Base-by-base conservation (phyloP, 192 early-diverging fungal genomes). In the Entomortierella chlamydospora region DNA sequence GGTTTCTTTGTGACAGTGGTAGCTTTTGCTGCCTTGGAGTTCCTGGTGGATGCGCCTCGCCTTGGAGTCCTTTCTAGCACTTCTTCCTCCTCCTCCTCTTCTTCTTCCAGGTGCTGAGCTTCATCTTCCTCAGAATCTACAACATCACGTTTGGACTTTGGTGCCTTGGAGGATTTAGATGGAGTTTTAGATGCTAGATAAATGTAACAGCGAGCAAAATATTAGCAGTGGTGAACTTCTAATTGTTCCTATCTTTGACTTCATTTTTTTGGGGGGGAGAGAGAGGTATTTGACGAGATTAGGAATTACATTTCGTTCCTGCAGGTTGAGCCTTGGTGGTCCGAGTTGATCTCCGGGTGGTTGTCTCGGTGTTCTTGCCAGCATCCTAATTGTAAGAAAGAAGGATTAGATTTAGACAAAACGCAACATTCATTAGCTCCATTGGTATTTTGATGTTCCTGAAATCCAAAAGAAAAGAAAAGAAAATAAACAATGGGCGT, bases 1-100 rank as follows among this genome's bases (percentile, higher is more conserved):
- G 81, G 89, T 11, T 88, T 85, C 71, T 88, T 92, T 57, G 45
- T 9, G 52, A 25, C 26, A 13, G 28, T 2, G 26, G 52, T 6
- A 17, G 52, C n/a, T 26, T 54, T 54, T 10, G 90, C 4, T 87
- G 84, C 71, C 86, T 92, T 57, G 33, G 34, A 26, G 51, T 13
- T 22, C 13, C 29, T 20, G 43, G 23, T 20, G 57, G 23, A 30
- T 20, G 49, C 57, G 33, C 26, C 43, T 59, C 39, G 25, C 0
- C 28, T 18, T 15, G 50, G 18, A 22, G 8, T 54, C 50, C 29
- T 51, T 31, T 20, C 33, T 17, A 37, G 57, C 3, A 11, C 34
- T 15, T 69, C 57, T 42, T 71, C 69, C 13, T 71, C 52, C 5
- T 42, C 28, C 37, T 57, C 53, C 15, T 57, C 70, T n/a, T 12